Conservation (phyloP, 2,329 filamentous ascomycete species). For the Orbilia ellipsospora region DNA sequence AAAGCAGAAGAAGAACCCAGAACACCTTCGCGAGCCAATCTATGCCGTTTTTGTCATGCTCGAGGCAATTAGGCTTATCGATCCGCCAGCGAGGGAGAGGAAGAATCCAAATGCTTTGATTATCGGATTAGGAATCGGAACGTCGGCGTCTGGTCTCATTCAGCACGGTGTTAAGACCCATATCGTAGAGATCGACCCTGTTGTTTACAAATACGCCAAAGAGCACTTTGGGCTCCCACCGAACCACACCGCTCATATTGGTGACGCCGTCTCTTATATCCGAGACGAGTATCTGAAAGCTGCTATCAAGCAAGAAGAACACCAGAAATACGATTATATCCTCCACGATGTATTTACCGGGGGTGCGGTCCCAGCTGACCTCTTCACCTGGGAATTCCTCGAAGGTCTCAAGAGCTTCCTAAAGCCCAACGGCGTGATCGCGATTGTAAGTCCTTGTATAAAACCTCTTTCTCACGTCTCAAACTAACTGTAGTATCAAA, state of each 20-base stretch:
- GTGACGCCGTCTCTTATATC: constrained; percentile 81
- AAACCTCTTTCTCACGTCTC: not conserved
- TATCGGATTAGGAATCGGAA: constrained; percentile 92
- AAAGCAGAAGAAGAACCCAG: constrained; percentile 63
- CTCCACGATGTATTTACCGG: constrained; percentile 98
- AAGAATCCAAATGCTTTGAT: constrained; percentile 80
- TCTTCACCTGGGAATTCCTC: constrained; percentile 90
- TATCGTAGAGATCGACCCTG: constrained; percentile 92
- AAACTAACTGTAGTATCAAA: not conserved
- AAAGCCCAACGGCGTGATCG: constrained; percentile 81
- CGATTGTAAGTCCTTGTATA: constrained; percentile 73
- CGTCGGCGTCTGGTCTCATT: constrained; percentile 85
- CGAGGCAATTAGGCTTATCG: constrained; percentile 85
- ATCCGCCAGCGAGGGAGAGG: constrained; percentile 70
- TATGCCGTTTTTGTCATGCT: constrained; percentile 97
- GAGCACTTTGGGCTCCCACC: constrained; percentile 83
- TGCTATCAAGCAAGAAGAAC: constrained; percentile 60
- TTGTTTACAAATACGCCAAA: constrained; percentile 82
- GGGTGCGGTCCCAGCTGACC: constrained; percentile 85
- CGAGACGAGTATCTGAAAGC: constrained; percentile 66
- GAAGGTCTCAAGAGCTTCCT: constrained; percentile 76
- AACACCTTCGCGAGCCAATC: constrained; percentile 78
- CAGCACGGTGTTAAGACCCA: constrained; percentile 91
- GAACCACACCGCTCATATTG: constrained; percentile 82
- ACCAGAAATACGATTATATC: constrained; percentile 81